Percentiles rank a stretch among this genome's conserved stretches.
Conservation (phyloP, 129 eudicot genomes). For the Flaveria trinervia region DNA sequence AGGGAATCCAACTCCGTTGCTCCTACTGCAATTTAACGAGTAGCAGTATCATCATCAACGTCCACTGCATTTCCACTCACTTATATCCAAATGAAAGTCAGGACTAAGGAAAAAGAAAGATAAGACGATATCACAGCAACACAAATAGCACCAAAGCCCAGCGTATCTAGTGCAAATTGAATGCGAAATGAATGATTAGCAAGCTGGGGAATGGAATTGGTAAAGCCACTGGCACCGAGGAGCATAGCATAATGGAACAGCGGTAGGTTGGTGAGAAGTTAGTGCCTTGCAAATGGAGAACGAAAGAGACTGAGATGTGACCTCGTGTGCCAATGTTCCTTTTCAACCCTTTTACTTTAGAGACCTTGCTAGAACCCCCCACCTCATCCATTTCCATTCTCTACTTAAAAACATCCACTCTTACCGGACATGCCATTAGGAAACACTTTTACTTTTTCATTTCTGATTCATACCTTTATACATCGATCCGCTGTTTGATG, state of each 20-base stretch:
- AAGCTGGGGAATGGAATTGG: slow-evolving; percentile 3
- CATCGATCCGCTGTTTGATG: no score
- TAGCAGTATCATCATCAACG: slow-evolving; percentile 44
- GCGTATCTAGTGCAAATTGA: neutral
- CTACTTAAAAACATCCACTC: no score
- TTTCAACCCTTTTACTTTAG: neutral
- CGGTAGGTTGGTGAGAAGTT: slow-evolving; percentile 39
- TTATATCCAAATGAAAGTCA: neutral
- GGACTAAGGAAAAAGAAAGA: neutral
- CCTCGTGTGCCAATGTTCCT: slow-evolving; percentile 11
- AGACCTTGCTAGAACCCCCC: neutral
- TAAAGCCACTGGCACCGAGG: slow-evolving; percentile 22
- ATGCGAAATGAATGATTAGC: slow-evolving; percentile 7
- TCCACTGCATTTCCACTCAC: slow-evolving; percentile 49
- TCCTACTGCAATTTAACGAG: slow-evolving; percentile 45
- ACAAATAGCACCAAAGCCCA: neutral
- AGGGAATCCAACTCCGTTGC: slow-evolving; percentile 57
- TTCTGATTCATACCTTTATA: no score
- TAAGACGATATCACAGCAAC: neutral
- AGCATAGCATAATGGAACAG: slow-evolving; percentile 19
- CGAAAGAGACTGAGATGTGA: slow-evolving; percentile 29
- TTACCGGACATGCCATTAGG: no score
- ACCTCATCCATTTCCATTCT: no score
- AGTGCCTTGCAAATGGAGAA: slow-evolving; percentile 15
- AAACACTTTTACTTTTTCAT: no score